Conservation (phyloP, 305 asterid genomes). For the Rubia peregrina region DNA sequence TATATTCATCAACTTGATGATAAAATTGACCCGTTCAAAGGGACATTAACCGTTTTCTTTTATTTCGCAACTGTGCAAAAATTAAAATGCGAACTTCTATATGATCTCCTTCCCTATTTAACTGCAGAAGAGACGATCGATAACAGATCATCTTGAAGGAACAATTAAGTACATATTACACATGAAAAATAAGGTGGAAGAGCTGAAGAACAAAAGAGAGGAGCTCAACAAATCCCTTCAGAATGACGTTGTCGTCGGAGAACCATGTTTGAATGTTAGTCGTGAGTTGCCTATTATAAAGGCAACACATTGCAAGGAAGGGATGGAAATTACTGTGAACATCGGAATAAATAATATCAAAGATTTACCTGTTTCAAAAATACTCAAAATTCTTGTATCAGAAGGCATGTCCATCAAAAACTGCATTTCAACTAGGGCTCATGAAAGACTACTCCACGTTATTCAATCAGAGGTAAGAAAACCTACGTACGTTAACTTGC, state of each 20-base stretch:
- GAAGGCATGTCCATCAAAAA: constrained; percentile 28
- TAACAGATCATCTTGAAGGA: constrained; percentile 44
- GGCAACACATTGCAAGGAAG: constrained; percentile 21
- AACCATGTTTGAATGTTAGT: background rate
- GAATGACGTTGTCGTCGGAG: background rate
- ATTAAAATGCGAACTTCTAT: too few species aligned
- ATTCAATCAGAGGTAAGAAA: constrained; percentile 27
- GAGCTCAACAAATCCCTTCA: constrained; percentile 4
- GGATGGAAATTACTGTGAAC: constrained; percentile 40
- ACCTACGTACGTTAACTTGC: background rate
- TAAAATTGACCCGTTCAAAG: too few species aligned
- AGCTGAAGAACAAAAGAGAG: constrained; percentile 35
- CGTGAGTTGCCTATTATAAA: constrained; percentile 15
- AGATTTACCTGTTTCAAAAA: constrained; percentile 29
- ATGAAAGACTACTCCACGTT: constrained; percentile 35
- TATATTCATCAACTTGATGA: too few species aligned
- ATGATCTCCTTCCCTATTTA: background rate
- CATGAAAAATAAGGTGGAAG: constrained; percentile 32
- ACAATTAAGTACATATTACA: constrained; percentile 37
- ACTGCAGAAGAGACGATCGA: constrained; percentile 33
- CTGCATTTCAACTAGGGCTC: constrained; percentile 33
- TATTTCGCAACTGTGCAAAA: too few species aligned
- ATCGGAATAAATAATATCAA: constrained; percentile 1
- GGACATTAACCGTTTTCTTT: too few species aligned
- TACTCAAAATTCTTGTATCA: constrained; percentile 27